Conservation (phyloP, 768 basidiomycete species). For the Lactarius evosmus region DNA sequence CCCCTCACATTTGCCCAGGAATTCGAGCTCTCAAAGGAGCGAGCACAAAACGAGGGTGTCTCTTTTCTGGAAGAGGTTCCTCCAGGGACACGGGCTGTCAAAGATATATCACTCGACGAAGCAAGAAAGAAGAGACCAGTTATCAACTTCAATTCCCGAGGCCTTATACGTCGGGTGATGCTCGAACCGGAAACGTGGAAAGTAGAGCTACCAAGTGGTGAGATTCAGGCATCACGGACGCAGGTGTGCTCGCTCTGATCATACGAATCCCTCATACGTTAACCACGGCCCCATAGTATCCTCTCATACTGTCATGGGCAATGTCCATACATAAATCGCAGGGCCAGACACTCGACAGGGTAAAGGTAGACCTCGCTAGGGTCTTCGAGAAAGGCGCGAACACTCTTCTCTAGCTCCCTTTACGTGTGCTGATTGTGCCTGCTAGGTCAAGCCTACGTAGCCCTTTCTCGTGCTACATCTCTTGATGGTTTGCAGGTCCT, state of each 20-base stretch:
- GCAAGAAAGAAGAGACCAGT: constrained; percentile 50
- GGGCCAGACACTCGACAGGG: constrained; percentile 92
- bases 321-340: constrained; percentile 99
- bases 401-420: neutral
- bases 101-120: constrained; percentile 12
- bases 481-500: constrained; percentile 83
- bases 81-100: constrained; percentile 2
- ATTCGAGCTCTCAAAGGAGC: constrained; percentile 2
- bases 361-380: constrained; percentile 88
- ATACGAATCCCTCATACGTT: neutral
- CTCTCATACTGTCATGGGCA: constrained; percentile 90
- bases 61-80: neutral
- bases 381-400: constrained; percentile 86
- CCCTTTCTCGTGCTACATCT: constrained; percentile 83
- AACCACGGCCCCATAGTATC: constrained; percentile 51
- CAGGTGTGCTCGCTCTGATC: constrained; percentile 53
- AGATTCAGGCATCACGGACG: constrained; percentile 70
- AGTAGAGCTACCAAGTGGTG: constrained; percentile 82
- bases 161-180: constrained; percentile 49
- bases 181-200: constrained; percentile 79
- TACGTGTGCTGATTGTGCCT: neutral
- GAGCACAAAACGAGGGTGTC: neutral
- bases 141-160: constrained; percentile 71
- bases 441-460: constrained; percentile 86
- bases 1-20: constrained; percentile 35